Evolutionary conservation across 108 stramenopile species (phyloP), one percentile per base, ranked within the genome.

Genomic region (Skeletonema potamos): DNA sequence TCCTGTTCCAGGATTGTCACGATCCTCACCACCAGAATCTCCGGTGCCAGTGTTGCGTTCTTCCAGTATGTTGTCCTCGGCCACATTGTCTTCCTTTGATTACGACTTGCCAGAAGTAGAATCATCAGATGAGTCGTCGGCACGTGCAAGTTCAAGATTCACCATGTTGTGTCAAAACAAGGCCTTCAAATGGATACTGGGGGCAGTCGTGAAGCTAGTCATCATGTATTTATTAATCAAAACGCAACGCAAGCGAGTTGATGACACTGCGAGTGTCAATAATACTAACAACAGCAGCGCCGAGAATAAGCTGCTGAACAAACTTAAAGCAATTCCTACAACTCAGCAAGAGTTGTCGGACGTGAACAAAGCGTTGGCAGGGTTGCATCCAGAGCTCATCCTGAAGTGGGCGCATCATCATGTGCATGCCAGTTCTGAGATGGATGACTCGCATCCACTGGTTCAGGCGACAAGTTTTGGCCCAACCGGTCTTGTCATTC

Each of bases 381-480:
- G 58, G 18, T 6, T 65, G 39, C 58, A 78, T 34, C 77, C 77
- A 30, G 17, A 27, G 2, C 27, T 54, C 20, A 54, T 78, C 11
- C 34, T 78, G 9, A 13, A 64, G 12, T 78, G 77, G 70, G 77
- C 77, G 0, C 69, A 66, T 54, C 64, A 61, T 54, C 30, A 27
- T 8, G 30, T 66, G 24, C 48, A 55, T 3, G 28, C 17, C 34
- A 36, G 33, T 27, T 51, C 41, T 6, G 58, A 69, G 10, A 30
- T 51, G 29, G 24, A 30, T 18, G 56, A 26, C 58, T 36, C 28
- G 4, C 70, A 69, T 46, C 70, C 72, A 24, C 11, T 85, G 4
- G 66, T 83, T 7, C 62, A 79, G 27, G 74, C 80, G 2, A 85
- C 82, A 22, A 82, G 77, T 69, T 80, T 82, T 34, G 79, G 85